Conservation (phyloP, 2,329 filamentous ascomycete genomes). For the Trichocomaceae sp. region DNA sequence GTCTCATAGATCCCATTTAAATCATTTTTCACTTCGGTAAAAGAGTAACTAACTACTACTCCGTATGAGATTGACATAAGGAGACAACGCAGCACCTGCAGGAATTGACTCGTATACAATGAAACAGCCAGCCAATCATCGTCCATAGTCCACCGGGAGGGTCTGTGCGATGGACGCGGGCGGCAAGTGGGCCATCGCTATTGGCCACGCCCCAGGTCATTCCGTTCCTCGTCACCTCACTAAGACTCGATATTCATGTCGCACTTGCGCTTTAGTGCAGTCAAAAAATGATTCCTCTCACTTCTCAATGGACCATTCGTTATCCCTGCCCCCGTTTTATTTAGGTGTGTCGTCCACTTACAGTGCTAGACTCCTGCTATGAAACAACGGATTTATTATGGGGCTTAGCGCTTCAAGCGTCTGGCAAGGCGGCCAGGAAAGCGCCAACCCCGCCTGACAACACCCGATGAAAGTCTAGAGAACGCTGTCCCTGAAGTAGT, state of each 20-base stretch:
- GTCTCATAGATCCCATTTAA: too few species aligned
- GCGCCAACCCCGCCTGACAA: conserved; percentile 4
- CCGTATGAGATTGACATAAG: too few species aligned
- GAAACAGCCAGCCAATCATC: neutral
- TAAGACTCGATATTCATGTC: neutral
- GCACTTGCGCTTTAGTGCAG: neutral
- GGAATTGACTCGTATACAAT: neutral
- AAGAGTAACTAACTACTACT: too few species aligned
- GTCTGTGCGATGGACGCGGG: neutral
- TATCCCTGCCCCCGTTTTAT: neutral
- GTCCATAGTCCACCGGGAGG: neutral
- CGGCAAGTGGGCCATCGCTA: conserved; percentile 1
- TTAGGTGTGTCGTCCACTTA: neutral
- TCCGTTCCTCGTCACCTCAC: neutral
- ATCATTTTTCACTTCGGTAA: too few species aligned
- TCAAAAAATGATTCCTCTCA: neutral
- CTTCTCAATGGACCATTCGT: neutral
- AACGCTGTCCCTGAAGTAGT: neutral
- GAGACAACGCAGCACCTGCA: too few species aligned
- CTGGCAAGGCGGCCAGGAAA: neutral
- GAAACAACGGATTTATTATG: neutral
- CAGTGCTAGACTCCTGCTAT: neutral
- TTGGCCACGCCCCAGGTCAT: neutral
- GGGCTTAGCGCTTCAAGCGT: neutral
- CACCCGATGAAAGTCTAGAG: neutral